A percentile compares a stretch with the other conserved stretches of the same genome.
These are phyloP conservation scores for Alternaria postmessia DNA, from an alignment of 2,329 filamentous ascomycete genomes.

Conservation along the genomic window DNA sequence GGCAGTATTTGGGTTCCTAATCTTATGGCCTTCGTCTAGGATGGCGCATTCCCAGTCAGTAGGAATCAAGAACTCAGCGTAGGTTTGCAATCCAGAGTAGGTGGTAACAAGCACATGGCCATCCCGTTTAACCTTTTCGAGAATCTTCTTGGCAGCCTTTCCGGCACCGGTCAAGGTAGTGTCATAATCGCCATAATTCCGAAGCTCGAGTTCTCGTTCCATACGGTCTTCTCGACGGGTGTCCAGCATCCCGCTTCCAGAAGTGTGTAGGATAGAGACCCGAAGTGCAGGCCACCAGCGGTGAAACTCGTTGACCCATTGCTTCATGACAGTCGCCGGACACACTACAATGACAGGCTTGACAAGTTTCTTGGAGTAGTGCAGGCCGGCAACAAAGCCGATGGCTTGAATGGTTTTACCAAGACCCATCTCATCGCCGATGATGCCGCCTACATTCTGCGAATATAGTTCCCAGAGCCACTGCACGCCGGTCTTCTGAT, in stretches of 20 bases:
- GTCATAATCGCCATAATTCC: constrained; percentile 56
- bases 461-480: constrained; percentile 94
- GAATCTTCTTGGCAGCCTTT: constrained; percentile 78
- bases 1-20: constrained; percentile 92
- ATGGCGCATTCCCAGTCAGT: constrained; percentile 93
- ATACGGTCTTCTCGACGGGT: constrained; percentile 67
- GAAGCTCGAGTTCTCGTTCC: constrained; percentile 68
- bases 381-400: constrained; percentile 86
- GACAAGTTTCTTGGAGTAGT: constrained; percentile 85
- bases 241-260: constrained; percentile 95
- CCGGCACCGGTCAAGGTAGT: constrained; percentile 62
- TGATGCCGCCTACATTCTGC: constrained; percentile 89
- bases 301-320: constrained; percentile 99
- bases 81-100: constrained; percentile 94
- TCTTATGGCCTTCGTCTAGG: constrained; percentile 97
- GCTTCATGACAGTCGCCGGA: constrained; percentile 91
- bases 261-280: constrained; percentile 93
- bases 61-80: constrained; percentile 80
- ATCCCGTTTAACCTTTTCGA: constrained; percentile 80
- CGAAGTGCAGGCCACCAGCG: constrained; percentile 99
- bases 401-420: constrained; percentile 89
- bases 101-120: constrained; percentile 96
- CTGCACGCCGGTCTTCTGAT: constrained; percentile 95
- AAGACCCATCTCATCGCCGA: constrained; percentile 98
- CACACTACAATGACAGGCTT: constrained; percentile 92